These are phyloP conservation scores for Brettanomyces sp. DNA, from an alignment of 805 yeast species.

Conservation along the genomic window DNA sequence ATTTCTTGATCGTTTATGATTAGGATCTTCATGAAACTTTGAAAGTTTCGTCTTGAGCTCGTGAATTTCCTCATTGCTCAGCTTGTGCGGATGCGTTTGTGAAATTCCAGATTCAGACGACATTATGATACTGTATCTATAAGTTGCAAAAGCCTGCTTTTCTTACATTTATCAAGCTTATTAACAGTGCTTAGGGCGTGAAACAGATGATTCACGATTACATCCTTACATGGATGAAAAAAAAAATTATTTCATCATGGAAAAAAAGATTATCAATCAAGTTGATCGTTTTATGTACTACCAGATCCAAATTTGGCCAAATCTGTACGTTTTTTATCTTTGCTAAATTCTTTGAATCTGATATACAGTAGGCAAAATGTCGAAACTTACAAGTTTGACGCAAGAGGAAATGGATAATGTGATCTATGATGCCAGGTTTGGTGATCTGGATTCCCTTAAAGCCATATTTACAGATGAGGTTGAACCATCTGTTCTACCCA, in stretches of 20 bases:
- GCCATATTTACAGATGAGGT: conserved; percentile 53
- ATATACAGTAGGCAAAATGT: conserved; percentile 9
- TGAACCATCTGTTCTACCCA: conserved; percentile 32
- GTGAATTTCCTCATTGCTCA: conserved; percentile 7
- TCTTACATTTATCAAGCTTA: too few species aligned
- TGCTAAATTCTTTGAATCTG: background rate
- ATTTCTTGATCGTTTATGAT: conserved; percentile 18
- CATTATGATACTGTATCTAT: too few species aligned
- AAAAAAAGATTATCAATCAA: background rate
- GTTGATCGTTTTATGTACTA: background rate
- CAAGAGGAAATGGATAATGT: conserved; percentile 81
- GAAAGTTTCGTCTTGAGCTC: conserved; percentile 15
- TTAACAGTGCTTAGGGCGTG: too few species aligned
- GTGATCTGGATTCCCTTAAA: conserved; percentile 70
- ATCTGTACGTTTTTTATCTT: background rate
- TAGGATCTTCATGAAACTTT: conserved; percentile 15
- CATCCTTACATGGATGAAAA: too few species aligned
- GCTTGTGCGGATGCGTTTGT: background rate
- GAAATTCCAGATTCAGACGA: background rate
- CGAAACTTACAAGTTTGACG: conserved; percentile 24
- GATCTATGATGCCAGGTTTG: conserved; percentile 76
- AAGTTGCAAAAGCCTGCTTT: too few species aligned
- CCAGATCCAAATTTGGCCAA: background rate
- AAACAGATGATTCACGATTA: too few species aligned
- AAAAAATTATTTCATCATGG: too few species aligned